Percentiles rank a stretch among this genome's conserved stretches.
Conservation (phyloP, 2,329 filamentous ascomycete genomes). For the Diaporthe nobilis region DNA sequence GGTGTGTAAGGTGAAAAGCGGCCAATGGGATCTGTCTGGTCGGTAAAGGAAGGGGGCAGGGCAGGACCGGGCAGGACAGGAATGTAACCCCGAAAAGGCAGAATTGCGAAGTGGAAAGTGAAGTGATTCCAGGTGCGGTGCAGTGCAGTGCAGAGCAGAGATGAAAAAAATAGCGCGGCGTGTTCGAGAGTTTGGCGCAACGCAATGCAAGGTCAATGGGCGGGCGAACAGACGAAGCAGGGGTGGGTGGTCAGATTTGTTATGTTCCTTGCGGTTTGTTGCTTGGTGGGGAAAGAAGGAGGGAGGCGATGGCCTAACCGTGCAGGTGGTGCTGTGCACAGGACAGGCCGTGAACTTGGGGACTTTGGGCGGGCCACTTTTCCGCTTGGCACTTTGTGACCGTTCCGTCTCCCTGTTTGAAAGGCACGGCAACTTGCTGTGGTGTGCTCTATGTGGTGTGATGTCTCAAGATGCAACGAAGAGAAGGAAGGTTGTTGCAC, state of each 20-base stretch:
- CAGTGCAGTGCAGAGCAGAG: not conserved
- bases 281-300: slow-evolving; percentile 14
- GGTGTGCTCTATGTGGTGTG: not conserved
- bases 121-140: slow-evolving; percentile 1
- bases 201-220: slow-evolving; percentile 12
- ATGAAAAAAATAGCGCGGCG: slow-evolving; percentile 16
- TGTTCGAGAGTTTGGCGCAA: slow-evolving; percentile 22
- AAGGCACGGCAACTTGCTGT: not conserved
- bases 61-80: slow-evolving; percentile 1
- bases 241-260: slow-evolving; percentile 33
- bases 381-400: slow-evolving; percentile 18
- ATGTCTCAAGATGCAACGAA: not conserved
- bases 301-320: slow-evolving; percentile 14
- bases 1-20: not conserved
- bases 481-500: not conserved
- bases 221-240: not conserved
- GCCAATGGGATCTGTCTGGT: not conserved
- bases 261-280: slow-evolving; percentile 2
- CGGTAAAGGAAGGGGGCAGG: slow-evolving; percentile 11
- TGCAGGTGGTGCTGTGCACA: slow-evolving; percentile 15
- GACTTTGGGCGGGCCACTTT: not conserved
- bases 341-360: slow-evolving; percentile 5
- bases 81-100: slow-evolving; percentile 22
- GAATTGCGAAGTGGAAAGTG: not conserved
- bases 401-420: not conserved